Base-by-base conservation (phyloP, 306 rosid genomes). In the Ochetophila trinervis region DNA sequence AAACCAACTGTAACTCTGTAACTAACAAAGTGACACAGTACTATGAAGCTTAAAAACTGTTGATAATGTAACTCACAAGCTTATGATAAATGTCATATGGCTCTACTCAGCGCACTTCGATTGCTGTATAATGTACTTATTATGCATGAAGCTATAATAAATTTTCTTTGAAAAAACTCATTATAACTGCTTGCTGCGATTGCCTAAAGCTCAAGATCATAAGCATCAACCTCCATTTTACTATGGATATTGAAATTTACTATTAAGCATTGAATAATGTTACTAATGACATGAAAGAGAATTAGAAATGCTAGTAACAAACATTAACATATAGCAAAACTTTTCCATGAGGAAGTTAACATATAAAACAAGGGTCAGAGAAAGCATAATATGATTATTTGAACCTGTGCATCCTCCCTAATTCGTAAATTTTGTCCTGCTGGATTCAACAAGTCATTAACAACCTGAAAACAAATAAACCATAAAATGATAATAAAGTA, bases 341-440 rank as follows among this genome's bases (percentile, higher is more conserved):
- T 32, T 74, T 44, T 62, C 44, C 27, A 62, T 19, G 63, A 52
- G 56, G 49, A 66, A 67, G 67, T 42, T 53, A 63, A 21, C 19
- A 63, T 52, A 66, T 16, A 58, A 18, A 74, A 63, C 51, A 68
- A 57, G 67, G 76, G 69, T 59, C 42, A 53, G 52, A 74, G 66
- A 77, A 53, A 32, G 53, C 40, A 57, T 67, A 62, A 48, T 57
- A 58, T 24, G 27, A 24, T 54, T 53, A 20, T 54, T 44, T 13
- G 64, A 74, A 94, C 99, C 99, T 94, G 99, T 42, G 96, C 83
- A 65, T 94, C 99, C 84, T 94, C 99, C 85, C 99, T 83, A 84
- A 94, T 79, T 86, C 91, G 85, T 78, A 94, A 74, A 86, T 94
- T 94, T 74, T 94, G 99, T 69, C 99, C 99, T 44, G 97, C 91